phyloP scores from a whole-genome alignment of 2,329 filamentous ascomycete species.

The Cytospora chrysosperma region DNA sequence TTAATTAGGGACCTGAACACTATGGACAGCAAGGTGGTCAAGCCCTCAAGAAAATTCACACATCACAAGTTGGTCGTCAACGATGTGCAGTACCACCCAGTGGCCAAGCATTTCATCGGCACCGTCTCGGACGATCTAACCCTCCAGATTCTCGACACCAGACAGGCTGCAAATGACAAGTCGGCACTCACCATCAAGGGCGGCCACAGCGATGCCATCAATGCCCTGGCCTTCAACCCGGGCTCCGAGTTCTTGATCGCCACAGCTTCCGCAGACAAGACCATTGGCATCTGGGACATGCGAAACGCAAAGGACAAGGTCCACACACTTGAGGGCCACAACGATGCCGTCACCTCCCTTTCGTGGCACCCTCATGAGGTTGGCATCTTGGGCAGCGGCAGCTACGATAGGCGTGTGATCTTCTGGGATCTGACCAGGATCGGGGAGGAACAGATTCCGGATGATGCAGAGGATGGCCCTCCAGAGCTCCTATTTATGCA shows the following conservation, averaged over 20 bases:
- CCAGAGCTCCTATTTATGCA: constrained; percentile 99
- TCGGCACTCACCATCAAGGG: constrained; percentile 67
- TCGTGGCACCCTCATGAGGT: constrained; percentile 93
- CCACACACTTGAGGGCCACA: constrained; percentile 85
- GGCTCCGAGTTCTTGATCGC: constrained; percentile 86
- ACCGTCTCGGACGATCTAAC: constrained; percentile 95
- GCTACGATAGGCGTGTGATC: constrained; percentile 89
- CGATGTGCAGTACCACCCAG: constrained; percentile 92
- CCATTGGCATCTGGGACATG: constrained; percentile 92
- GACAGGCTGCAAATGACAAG: constrained; percentile 62
- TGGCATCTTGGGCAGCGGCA: constrained; percentile 83
- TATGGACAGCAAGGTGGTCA: constrained; percentile 63
- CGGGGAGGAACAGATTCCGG: constrained; percentile 90
- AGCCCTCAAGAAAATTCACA: constrained; percentile 73
- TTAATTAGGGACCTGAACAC: constrained; percentile 22
- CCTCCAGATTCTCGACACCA: constrained; percentile 87
- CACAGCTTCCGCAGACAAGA: constrained; percentile 93
- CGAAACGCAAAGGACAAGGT: constrained; percentile 87
- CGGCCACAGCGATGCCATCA: constrained; percentile 90
- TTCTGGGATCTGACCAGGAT: constrained; percentile 95
- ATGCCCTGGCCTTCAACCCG: constrained; percentile 93
- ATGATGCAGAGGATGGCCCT: constrained; percentile 91
- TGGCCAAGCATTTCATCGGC: constrained; percentile 81
- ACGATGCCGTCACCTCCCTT: constrained; percentile 84
- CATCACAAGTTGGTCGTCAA: constrained; percentile 93